A percentile compares a stretch with the other conserved stretches of the same genome.
phyloP scores from a whole-genome alignment of 1,139 yeast species.

The Ogataea hybrid region DNA sequence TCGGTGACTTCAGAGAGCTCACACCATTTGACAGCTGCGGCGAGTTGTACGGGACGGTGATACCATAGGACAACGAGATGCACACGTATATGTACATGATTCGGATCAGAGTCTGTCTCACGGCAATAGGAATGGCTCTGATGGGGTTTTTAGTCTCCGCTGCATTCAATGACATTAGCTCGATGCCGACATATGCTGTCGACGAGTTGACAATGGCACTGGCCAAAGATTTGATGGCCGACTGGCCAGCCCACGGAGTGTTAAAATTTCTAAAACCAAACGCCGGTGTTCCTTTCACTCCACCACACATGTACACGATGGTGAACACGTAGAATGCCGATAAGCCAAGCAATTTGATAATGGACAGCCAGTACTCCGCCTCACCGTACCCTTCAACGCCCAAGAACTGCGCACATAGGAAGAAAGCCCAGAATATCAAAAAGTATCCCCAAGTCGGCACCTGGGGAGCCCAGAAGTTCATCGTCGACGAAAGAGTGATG shows the following conservation, averaged over 20 bases:
- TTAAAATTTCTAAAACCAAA: slow-evolving; percentile 38
- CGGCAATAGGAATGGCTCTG: slow-evolving; percentile 55
- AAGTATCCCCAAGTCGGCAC: slow-evolving; percentile 60
- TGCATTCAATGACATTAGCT: slow-evolving; percentile 55
- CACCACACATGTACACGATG: slow-evolving; percentile 64
- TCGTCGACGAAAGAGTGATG: slow-evolving; percentile 50
- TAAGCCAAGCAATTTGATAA: slow-evolving; percentile 48
- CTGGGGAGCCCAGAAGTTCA: slow-evolving; percentile 52
- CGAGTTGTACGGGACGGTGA: slow-evolving; percentile 56
- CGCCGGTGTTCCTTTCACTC: slow-evolving; percentile 41
- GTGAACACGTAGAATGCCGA: slow-evolving; percentile 56
- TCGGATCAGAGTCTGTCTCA: slow-evolving; percentile 55
- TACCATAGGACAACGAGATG: slow-evolving; percentile 51
- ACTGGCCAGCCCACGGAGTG: slow-evolving; percentile 46
- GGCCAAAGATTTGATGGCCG: slow-evolving; percentile 67
- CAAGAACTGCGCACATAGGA: slow-evolving; percentile 50
- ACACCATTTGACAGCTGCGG: slow-evolving; percentile 29
- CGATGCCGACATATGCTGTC: slow-evolving; percentile 60
- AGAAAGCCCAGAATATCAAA: slow-evolving; percentile 52
- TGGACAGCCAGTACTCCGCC: slow-evolving; percentile 55
- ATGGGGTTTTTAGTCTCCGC: slow-evolving; percentile 56
- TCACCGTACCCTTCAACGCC: slow-evolving; percentile 62
- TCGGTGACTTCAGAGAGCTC: slow-evolving; percentile 42
- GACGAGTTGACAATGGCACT: slow-evolving; percentile 56
- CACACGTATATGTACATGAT: slow-evolving; percentile 56